Base-by-base conservation (phyloP, 371 early-diverging fungal species). In the Capniomyces stellatus region DNA sequence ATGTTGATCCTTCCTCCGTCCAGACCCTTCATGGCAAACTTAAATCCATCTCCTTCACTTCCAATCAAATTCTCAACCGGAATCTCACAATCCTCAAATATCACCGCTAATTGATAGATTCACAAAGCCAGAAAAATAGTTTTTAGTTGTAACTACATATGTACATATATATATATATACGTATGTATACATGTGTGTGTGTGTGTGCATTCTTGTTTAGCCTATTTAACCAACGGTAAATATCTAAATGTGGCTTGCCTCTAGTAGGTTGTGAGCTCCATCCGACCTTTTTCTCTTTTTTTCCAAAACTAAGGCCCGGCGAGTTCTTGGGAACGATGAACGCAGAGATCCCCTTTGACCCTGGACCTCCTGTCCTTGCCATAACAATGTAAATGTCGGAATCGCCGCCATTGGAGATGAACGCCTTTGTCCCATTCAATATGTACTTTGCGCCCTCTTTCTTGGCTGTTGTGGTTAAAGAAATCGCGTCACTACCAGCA, bases 361-460 rank as follows among this genome's bases (percentile, higher is more conserved):
- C 75, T 22, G 65, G 46, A 1, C 68, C 78, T n/a, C 79, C 78
- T 2, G 80, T 78, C n/a, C 79, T 64, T 21, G 71, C 74, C 79
- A 80, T 77, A 46, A 79, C 70, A 13, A 80, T 29, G 60, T 80
- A 80, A 25, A 76, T 56, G 52, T 80, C 79, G 1, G 73, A 69
- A 1, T 69, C 51, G 2, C 80, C 79, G n/a, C 72, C 80, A 29
- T 74, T 75, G 1, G 72, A 71, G 43, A 80, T 80, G 58, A 80
- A 79, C 12, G 76, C 78, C 71, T 87, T 87, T 66, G 79, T 74
- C 0, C 88, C 88, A 52, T 87, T 87, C 29, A 87, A 56, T 0
- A 85, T 69, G 66, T 81, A 84, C 22, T 81, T 59, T 31, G 80
- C 74, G 1, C 81, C 79, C 51, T 81, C 78, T 52, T 72, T 71